Conservation (phyloP, 208 protist species). For the Polymyxa betae region DNA sequence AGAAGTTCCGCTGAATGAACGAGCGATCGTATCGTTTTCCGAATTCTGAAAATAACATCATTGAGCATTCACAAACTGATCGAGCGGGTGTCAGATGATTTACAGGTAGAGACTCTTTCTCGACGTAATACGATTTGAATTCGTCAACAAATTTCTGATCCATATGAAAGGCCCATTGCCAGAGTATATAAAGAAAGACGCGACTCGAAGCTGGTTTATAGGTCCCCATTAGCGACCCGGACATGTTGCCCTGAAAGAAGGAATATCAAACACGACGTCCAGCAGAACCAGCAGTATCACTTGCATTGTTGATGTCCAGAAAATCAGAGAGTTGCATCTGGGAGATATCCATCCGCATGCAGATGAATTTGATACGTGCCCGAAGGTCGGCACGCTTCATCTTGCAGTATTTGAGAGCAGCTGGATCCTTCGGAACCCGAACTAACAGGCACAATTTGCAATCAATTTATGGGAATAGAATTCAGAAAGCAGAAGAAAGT, state of each 20-base stretch:
- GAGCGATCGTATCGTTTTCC: not conserved
- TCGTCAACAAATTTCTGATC: conserved; percentile 45
- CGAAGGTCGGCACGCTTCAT: not conserved
- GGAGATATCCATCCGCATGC: conserved; percentile 15
- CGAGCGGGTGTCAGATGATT: not conserved
- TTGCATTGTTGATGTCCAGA: conserved; percentile 13
- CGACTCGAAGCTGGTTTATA: not conserved
- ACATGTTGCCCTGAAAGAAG: conserved; percentile 4
- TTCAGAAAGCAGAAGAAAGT: no score
- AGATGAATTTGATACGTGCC: conserved; percentile 38
- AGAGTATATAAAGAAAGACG: not conserved
- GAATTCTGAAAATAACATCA: not conserved
- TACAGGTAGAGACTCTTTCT: not conserved
- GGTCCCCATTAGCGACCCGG: not conserved
- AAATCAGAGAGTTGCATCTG: not conserved
- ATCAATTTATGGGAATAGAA: no score
- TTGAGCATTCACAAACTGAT: not conserved
- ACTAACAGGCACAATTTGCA: no score
- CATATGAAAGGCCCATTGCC: conserved; percentile 36
- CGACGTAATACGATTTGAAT: not conserved
- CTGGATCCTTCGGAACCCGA: not conserved
- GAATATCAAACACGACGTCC: not conserved
- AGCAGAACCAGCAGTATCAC: not conserved
- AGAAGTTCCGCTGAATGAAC: not conserved
- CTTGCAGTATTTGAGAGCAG: not conserved